phyloP scores from a whole-genome alignment of 2,329 filamentous ascomycete species.

The Beauveria pseudobassiana region DNA sequence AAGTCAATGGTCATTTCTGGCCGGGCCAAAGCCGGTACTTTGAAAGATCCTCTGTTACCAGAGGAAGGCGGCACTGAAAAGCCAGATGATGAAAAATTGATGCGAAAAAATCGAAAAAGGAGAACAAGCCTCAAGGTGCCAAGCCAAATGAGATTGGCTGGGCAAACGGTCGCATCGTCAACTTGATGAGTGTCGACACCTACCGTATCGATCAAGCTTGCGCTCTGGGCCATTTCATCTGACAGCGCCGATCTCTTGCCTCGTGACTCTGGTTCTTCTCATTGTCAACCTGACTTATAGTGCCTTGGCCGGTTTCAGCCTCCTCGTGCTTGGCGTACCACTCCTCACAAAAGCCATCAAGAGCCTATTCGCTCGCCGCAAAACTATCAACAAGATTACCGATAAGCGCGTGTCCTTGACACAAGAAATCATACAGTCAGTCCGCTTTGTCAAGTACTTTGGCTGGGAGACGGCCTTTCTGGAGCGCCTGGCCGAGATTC shows the following conservation, averaged over 20 bases:
- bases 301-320: slow-evolving; percentile 77
- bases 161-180: slow-evolving; percentile 87
- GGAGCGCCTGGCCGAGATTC: slow-evolving; percentile 64
- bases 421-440: slow-evolving; percentile 84
- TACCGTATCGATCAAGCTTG: slow-evolving; percentile 86
- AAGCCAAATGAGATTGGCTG: slow-evolving; percentile 65
- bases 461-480: slow-evolving; percentile 91
- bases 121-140: slow-evolving; percentile 22
- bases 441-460: slow-evolving; percentile 94
- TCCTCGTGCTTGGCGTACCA: slow-evolving; percentile 73
- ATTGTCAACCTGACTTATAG: slow-evolving; percentile 85
- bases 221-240: slow-evolving; percentile 84
- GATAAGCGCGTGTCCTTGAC: slow-evolving; percentile 87
- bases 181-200: slow-evolving; percentile 91
- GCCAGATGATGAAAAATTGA: slow-evolving; percentile 30
- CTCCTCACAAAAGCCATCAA: slow-evolving; percentile 71
- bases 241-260: slow-evolving; percentile 72
- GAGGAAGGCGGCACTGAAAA: slow-evolving; percentile 41
- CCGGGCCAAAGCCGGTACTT: slow-evolving; percentile 76
- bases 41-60: slow-evolving; percentile 21
- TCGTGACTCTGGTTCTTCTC: slow-evolving; percentile 73
- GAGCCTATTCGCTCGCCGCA: slow-evolving; percentile 66
- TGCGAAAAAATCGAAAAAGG: slow-evolving; percentile 29
- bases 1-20: slow-evolving; percentile 87
- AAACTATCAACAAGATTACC: slow-evolving; percentile 83